Evolutionary conservation across 2,329 filamentous ascomycete genomes (phyloP).

Genomic region (Fusarium nodosum): DNA sequence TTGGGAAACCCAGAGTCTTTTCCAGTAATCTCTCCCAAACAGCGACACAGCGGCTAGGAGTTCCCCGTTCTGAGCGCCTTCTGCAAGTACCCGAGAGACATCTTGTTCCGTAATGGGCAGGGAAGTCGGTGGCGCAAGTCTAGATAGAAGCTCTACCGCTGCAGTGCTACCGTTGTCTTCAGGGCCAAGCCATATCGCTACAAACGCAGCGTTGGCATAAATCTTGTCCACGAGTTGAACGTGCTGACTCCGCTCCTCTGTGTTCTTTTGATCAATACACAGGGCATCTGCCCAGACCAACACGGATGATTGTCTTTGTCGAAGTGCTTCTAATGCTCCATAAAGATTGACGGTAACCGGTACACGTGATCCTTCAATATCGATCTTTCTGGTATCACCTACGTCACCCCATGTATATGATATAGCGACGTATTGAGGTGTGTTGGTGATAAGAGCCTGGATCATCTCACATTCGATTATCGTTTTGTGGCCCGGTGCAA

Average conservation of each 20-base stretch:
- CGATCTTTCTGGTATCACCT: conserved; percentile 20
- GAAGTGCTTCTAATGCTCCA: conserved; percentile 17
- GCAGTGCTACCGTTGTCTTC: conserved; percentile 24
- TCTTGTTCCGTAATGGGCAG: background rate
- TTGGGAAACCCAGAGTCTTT: conserved; percentile 29
- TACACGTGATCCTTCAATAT: conserved; percentile 10
- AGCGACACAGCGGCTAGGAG: conserved; percentile 27
- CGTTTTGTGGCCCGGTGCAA: conserved; percentile 11
- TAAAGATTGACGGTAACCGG: conserved; percentile 17
- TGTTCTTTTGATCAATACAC: conserved; percentile 19
- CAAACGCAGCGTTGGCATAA: conserved; percentile 21
- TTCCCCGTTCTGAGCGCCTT: conserved; percentile 4
- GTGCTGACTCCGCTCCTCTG: conserved; percentile 15
- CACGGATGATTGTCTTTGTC: conserved; percentile 2
- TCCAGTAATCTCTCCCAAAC: conserved; percentile 33
- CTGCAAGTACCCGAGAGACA: background rate
- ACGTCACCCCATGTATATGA: conserved; percentile 36
- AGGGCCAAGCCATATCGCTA: conserved; percentile 29
- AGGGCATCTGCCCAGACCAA: conserved; percentile 33
- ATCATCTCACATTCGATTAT: conserved; percentile 29
- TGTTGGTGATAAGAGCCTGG: conserved; percentile 1
- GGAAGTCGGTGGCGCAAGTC: background rate
- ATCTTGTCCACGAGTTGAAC: conserved; percentile 29
- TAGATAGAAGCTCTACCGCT: conserved; percentile 8
- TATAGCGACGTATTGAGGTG: conserved; percentile 20